Evolutionary conservation across 352 stramenopile species (phyloP).

Genomic region (Aphanomyces cochlioides): DNA sequence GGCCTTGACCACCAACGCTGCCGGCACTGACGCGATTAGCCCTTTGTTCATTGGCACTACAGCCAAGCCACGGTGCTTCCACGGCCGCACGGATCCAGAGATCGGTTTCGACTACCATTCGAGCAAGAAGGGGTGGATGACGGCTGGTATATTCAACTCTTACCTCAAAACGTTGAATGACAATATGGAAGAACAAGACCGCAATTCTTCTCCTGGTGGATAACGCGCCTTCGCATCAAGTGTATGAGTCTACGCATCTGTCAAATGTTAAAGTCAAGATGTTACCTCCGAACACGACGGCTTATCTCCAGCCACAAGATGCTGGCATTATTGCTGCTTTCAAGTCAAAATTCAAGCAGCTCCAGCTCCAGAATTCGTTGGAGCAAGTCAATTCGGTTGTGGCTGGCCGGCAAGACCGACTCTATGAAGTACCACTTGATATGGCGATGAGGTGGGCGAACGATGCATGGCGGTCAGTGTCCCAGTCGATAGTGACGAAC

Average conservation of each 20-base stretch:
- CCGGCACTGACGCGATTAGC: neutral
- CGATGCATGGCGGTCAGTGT: neutral
- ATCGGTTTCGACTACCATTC: neutral
- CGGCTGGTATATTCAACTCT: neutral
- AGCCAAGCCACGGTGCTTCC: neutral
- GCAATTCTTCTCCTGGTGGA: constrained; percentile 12
- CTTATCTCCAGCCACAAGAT: constrained; percentile 10
- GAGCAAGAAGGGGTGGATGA: constrained; percentile 5
- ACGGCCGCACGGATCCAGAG: neutral
- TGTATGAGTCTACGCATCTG: neutral
- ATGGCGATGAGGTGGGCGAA: neutral
- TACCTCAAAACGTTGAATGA: too few species aligned
- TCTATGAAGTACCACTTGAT: constrained; percentile 10
- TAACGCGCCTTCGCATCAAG: neutral
- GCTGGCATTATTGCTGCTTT: neutral
- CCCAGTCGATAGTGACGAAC: neutral
- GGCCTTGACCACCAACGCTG: neutral
- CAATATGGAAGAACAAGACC: too few species aligned
- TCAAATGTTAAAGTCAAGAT: constrained; percentile 2
- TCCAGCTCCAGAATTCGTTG: neutral
- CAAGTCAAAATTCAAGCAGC: constrained; percentile 2
- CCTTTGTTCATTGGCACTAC: neutral
- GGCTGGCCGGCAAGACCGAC: neutral
- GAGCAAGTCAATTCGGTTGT: neutral
- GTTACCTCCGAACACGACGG: neutral